Evolutionary conservation across 352 stramenopile species (phyloP), one percentile per base, ranked within the genome.

Genomic region (Pythium scleroteichum): DNA sequence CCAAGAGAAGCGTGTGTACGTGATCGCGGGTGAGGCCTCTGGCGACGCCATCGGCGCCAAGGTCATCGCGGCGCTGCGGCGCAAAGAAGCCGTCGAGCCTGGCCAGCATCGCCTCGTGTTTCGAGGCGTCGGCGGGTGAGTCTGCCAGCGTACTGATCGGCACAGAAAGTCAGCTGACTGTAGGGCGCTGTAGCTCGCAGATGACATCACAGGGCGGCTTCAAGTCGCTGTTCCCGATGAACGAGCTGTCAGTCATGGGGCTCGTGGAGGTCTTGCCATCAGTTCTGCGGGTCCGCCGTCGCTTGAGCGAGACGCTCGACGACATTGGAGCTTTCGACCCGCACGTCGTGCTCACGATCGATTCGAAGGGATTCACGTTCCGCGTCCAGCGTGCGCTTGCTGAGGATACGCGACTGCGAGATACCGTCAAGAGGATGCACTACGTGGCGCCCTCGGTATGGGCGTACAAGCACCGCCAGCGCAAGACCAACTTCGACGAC

Each of bases 281-380:
- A 17, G 26, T 89, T n/a, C 79, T 73, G 58, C 72, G 72, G 4
- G 64, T 88, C 29, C 71, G 64, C 23, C 72, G 69, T 5, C 71
- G 77, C 8, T 54, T 89, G 20, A 54, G 62, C 8, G 76, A 87
- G 39, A 87, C 81, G 1, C 19, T 90, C 20, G 51, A 57, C 29
- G 81, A 89, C 53, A 89, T 92, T 53, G 41, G 71, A 0, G 49
- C 50, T 5, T 82, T 69, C 27, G 55, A 73, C 24, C 83, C 83
- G 12, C 73, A 90, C 29, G 51, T 89, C n/a, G 67, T 92, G 33
- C 71, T 92, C 20, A 86, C 83, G 9, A 88, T 92, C 55, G 83
- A 92, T 68, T 90, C 81, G 9, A 92, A 92, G 53, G 83, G 81
- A 39, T 90, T 92, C 60, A 76, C 68, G 9, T 90, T 91, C 56